Conservation (phyloP, 441 rosid species). For the Croton laevigatus region DNA sequence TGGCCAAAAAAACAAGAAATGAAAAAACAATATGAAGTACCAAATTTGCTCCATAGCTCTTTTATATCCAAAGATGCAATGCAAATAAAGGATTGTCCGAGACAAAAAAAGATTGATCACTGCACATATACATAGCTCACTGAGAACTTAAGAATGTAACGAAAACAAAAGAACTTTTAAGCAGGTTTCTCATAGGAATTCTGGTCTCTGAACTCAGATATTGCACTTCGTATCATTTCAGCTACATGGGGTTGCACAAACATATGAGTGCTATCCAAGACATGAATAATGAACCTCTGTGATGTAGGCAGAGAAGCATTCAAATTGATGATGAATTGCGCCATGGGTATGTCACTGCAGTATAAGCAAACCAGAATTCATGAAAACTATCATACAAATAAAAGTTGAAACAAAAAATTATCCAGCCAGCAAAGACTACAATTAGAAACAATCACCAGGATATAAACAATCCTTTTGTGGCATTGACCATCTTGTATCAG, state of each 20-base stretch:
- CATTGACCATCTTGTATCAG: constrained; percentile 60
- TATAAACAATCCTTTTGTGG: constrained; percentile 79
- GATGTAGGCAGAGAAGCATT: constrained; percentile 64
- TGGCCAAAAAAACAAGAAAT: too few relatives aligned
- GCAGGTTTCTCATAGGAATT: constrained; percentile 85
- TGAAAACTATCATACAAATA: not conserved
- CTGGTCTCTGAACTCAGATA: constrained; percentile 75
- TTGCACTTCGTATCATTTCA: constrained; percentile 64
- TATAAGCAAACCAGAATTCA: constrained; percentile 4
- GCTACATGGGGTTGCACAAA: constrained; percentile 77
- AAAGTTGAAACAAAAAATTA: too few relatives aligned
- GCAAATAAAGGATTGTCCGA: too few relatives aligned
- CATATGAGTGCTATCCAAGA: constrained; percentile 60
- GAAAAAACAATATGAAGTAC: too few relatives aligned
- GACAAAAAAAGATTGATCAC: too few relatives aligned
- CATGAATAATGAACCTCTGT: constrained; percentile 75
- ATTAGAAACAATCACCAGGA: constrained; percentile 50
- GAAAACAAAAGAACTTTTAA: constrained; percentile 21
- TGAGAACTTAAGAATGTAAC: not conserved
- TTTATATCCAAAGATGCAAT: too few relatives aligned
- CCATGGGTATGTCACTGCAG: constrained; percentile 82
- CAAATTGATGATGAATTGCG: constrained; percentile 70
- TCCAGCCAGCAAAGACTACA: too few relatives aligned
- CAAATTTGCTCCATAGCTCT: too few relatives aligned
- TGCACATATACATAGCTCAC: too few relatives aligned